Conservation (phyloP, 2,329 filamentous ascomycete species). For the Trichoderma brevicompactum region DNA sequence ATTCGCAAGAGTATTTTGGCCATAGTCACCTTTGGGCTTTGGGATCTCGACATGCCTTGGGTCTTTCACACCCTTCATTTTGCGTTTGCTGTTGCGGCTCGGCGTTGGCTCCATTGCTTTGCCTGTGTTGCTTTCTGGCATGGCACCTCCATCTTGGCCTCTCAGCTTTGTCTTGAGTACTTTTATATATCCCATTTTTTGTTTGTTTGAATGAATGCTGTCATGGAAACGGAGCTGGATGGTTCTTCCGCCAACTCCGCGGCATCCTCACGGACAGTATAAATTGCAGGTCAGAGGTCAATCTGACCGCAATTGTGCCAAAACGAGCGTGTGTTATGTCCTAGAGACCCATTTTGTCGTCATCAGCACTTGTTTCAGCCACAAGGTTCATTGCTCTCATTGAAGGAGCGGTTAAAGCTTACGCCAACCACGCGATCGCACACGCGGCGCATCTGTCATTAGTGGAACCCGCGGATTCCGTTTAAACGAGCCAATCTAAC, state of each 20-base stretch:
- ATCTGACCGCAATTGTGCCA: not conserved
- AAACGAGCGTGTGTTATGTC: not conserved
- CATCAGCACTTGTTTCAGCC: slow-evolving; percentile 26
- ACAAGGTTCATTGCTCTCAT: not conserved
- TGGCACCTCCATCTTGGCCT: not conserved
- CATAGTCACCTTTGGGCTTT: slow-evolving; percentile 16
- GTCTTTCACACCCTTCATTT: not conserved
- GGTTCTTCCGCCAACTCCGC: not conserved
- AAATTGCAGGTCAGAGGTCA: not conserved
- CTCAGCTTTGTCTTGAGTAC: slow-evolving; percentile 8
- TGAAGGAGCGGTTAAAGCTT: not conserved
- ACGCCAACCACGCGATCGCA: slow-evolving; percentile 1
- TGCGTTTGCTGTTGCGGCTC: not conserved
- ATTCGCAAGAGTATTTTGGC: not conserved
- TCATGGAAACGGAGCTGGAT: not conserved
- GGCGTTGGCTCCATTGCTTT: not conserved
- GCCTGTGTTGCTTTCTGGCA: not conserved
- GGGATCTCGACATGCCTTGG: slow-evolving; percentile 17
- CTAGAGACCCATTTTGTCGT: not conserved
- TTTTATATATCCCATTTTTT: slow-evolving; percentile 23
- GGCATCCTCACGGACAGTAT: not conserved
- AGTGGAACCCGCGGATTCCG: slow-evolving; percentile 18
- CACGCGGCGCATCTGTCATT: not conserved
- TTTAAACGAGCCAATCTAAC: slow-evolving; percentile 7
- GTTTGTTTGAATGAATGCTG: not conserved